Evolutionary conservation across 1,284 basidiomycete species (phyloP).

Genomic region (Schizophyllum commune): DNA sequence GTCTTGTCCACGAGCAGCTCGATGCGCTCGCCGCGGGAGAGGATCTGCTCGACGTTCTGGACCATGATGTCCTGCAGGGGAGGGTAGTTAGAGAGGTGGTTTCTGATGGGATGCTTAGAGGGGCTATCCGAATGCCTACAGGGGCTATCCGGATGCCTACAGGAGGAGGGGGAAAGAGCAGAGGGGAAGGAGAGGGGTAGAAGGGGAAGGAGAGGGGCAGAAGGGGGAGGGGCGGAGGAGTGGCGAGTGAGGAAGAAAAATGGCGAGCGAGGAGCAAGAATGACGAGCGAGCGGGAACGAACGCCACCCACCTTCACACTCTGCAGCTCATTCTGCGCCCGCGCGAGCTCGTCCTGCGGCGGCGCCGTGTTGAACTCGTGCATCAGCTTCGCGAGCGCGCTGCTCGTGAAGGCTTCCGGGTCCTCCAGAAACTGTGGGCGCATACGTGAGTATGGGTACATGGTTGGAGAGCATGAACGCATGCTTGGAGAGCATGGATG

Average conservation of each 20-base stretch:
- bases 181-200: too few relatives aligned
- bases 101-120: too few relatives aligned
- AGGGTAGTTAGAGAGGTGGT: too few relatives aligned
- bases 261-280: background rate
- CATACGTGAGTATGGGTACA: background rate
- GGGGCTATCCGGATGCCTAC: too few relatives aligned
- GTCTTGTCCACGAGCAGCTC: conserved; percentile 97
- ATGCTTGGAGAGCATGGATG: too few relatives aligned
- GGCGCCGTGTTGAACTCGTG: conserved; percentile 83
- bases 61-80: conserved; percentile 78
- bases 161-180: too few relatives aligned
- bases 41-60: conserved; percentile 91
- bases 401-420: background rate
- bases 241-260: too few relatives aligned
- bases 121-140: too few relatives aligned
- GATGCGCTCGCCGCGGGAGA: conserved; percentile 91
- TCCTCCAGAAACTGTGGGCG: background rate
- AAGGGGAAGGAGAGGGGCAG: too few relatives aligned
- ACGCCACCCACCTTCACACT: conserved; percentile 77
- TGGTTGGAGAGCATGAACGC: too few relatives aligned
- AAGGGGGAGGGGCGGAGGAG: too few relatives aligned
- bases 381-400: conserved; percentile 56
- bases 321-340: conserved; percentile 86
- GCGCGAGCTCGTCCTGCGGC: conserved; percentile 85
- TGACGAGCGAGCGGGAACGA: too few relatives aligned